Evolutionary conservation across 2,329 filamentous ascomycete species (phyloP), one percentile per base, ranked within the genome.

Genomic region (Fusarium redolens): DNA sequence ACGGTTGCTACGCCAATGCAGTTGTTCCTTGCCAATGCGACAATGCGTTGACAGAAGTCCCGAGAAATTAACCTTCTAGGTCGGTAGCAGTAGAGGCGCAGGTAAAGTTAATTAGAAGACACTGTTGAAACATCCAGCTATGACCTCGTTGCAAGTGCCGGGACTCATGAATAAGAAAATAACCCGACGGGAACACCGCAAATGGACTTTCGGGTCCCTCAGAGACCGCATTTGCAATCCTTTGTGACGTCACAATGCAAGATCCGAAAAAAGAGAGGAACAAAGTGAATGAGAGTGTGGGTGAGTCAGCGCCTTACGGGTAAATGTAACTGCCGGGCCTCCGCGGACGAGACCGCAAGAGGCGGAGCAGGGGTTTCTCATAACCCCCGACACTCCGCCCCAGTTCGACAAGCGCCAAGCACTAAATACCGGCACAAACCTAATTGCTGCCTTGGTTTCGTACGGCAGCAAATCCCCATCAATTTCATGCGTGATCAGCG

Each of bases 11-110:
- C 12, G n/a, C 12, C 30, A 51, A 8, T 18, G 47, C 11, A 35
- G 17, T 0, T 11, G 1, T 33, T 10, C 3, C 6, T 10, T 22
- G n/a, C 8, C 30, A 14, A 22, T 25, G n/a, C n/a, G 7, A 25
- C 47, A 25, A 35, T 25, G 8, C 15, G 8, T 8, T 51, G 15
- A 20, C 15, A 14, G n/a, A 20, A 51, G 13, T 35, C 30, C 17
- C 30, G 31, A 35, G 48, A 35, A 20, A 35, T 25, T 35, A 35
- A 14, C n/a, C 17, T 51, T 18, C 3, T 4, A 13, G 3, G n/a
- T 7, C 8, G 8, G 30, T 20, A 14, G 33, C 30, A 33, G 30
- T 12, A 51, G 30, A 51, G 47, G 48, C 48, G 30, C n/a, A 51
- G 48, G n/a, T 5, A 35, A 35, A 51, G n/a, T 25, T 10, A 35